phyloP scores from a whole-genome alignment of 2,329 filamentous ascomycete genomes.

The Remersonia thermophila region DNA sequence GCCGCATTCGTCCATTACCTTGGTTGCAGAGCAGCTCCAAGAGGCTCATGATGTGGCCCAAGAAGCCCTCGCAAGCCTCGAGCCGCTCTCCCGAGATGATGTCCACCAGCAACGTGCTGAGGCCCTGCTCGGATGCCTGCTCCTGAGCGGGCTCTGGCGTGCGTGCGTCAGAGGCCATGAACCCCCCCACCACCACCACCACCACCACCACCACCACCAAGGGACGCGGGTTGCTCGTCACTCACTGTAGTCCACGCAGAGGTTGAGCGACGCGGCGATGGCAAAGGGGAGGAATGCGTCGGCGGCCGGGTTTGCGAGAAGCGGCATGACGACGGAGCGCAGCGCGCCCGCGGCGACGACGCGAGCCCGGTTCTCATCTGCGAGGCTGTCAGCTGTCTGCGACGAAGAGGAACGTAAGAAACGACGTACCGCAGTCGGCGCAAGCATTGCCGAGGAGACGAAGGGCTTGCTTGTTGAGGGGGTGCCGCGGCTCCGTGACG shows the following conservation, averaged over 20 bases:
- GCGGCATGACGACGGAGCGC: slow-evolving; percentile 30
- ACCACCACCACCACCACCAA: no score
- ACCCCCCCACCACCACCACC: no score
- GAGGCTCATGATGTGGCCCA: slow-evolving; percentile 45
- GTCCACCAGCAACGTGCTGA: slow-evolving; percentile 37
- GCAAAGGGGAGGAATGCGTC: slow-evolving; percentile 38
- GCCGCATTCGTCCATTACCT: no score
- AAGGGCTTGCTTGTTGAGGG: slow-evolving; percentile 41
- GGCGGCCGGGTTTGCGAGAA: slow-evolving; percentile 27
- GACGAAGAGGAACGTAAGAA: background rate
- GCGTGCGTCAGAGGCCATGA: no score
- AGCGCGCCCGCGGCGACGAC: slow-evolving; percentile 39
- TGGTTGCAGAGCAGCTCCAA: slow-evolving; percentile 41
- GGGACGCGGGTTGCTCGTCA: no score
- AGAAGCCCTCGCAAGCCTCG: slow-evolving; percentile 28
- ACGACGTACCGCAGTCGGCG: slow-evolving; percentile 40
- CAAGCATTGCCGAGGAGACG: slow-evolving; percentile 51
- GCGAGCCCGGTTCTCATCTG: slow-evolving; percentile 45
- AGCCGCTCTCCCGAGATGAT: slow-evolving; percentile 36
- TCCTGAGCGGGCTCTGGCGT: slow-evolving; percentile 42
- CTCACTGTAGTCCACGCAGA: slow-evolving; percentile 51
- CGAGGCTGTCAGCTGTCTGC: slow-evolving; percentile 5
- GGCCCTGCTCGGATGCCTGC: slow-evolving; percentile 38
- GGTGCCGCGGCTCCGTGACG: slow-evolving; percentile 25
- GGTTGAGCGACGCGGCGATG: slow-evolving; percentile 50